phyloP scores from a whole-genome alignment of 2,329 filamentous ascomycete species.

The Talaromyces sp. region DNA sequence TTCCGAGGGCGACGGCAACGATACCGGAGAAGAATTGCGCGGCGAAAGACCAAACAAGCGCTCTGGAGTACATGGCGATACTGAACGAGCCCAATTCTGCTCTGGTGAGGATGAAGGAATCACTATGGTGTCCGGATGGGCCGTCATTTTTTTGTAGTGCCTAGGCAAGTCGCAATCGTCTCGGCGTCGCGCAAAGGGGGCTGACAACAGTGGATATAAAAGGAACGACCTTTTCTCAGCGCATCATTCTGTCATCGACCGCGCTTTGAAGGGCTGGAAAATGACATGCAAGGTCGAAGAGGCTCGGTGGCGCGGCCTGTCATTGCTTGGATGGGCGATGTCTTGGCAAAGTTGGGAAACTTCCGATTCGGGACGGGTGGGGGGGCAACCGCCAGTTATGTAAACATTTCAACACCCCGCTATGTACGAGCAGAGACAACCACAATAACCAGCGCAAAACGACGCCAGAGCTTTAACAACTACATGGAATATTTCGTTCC shows the following conservation, averaged over 20 bases:
- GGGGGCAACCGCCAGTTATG: slow-evolving; percentile 26
- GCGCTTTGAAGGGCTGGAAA: not conserved
- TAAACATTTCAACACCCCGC: slow-evolving; percentile 3
- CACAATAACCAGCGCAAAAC: not conserved
- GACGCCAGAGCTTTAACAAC: not conserved
- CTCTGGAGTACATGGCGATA: slow-evolving; percentile 13
- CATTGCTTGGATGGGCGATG: not conserved
- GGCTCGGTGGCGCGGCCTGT: not conserved
- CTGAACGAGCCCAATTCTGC: slow-evolving; percentile 24
- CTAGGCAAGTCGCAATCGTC: not conserved
- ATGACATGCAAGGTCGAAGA: not conserved
- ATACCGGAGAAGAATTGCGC: slow-evolving; percentile 19
- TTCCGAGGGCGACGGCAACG: slow-evolving; percentile 23
- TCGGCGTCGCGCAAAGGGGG: not conserved
- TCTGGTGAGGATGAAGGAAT: slow-evolving; percentile 41
- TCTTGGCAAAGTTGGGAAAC: slow-evolving; percentile 32
- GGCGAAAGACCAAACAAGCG: slow-evolving; percentile 16
- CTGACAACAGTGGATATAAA: not conserved
- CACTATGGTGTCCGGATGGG: slow-evolving; percentile 31
- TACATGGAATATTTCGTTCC: not conserved
- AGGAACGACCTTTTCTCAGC: not conserved
- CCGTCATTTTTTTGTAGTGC: slow-evolving; percentile 29
- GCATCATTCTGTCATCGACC: not conserved
- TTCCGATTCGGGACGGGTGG: slow-evolving; percentile 27
- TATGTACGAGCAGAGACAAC: not conserved